Percentiles rank a stretch among this genome's conserved stretches.
Evolutionary conservation across 2,329 filamentous ascomycete genomes (phyloP).

Genomic region (Beauveria australis): DNA sequence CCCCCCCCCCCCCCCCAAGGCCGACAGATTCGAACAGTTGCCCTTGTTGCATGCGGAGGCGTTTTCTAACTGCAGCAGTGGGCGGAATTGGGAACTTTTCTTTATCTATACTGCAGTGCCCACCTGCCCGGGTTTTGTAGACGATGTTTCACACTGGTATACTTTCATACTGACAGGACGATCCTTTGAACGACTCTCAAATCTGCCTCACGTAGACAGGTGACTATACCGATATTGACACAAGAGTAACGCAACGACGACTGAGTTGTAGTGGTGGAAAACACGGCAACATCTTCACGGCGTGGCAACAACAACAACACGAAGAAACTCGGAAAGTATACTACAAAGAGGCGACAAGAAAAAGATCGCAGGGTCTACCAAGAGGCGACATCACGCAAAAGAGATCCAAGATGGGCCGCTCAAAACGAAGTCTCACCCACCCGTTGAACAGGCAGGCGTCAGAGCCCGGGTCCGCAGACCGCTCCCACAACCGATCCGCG

Average conservation of each 20-base stretch:
- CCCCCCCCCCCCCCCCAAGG: neutral
- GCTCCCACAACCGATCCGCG: neutral
- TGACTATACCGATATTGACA: neutral
- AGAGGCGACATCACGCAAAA: neutral
- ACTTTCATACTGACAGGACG: neutral
- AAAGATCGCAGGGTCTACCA: neutral
- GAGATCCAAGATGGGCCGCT: constrained; percentile 2
- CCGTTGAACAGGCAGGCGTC: neutral
- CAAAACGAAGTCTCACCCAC: constrained; percentile 5
- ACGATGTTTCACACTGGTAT: neutral
- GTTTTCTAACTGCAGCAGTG: neutral
- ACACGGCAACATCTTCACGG: neutral
- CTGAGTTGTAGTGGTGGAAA: neutral
- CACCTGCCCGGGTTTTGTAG: neutral
- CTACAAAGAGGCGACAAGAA: neutral
- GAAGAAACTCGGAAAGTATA: neutral
- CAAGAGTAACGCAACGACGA: neutral
- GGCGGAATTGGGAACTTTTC: neutral
- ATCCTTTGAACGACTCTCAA: neutral
- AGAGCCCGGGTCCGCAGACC: neutral
- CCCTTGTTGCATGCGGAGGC: neutral
- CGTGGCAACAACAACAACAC: neutral
- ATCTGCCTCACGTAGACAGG: neutral
- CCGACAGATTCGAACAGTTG: neutral
- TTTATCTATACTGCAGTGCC: constrained; percentile 8